These are phyloP conservation scores for Orobanche coerulescens DNA, from an alignment of 257 asterid species.

Conservation along the genomic window DNA sequence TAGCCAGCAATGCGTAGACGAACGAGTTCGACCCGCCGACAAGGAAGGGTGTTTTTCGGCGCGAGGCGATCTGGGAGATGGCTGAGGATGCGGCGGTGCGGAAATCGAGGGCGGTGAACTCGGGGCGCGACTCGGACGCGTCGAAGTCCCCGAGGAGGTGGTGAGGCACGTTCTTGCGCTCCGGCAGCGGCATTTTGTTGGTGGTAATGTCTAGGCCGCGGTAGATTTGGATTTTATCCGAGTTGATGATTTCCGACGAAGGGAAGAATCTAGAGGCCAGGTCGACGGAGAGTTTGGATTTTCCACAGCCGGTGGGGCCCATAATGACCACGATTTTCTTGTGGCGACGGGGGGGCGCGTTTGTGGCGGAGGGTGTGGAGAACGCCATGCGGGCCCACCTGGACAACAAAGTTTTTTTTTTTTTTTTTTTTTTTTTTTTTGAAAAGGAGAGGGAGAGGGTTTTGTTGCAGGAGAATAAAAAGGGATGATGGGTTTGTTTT, in stretches of 20 bases:
- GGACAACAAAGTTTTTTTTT: background rate
- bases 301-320: slow-evolving; percentile 87
- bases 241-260: slow-evolving; percentile 61
- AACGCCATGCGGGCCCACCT: slow-evolving; percentile 26
- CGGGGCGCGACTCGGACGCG: slow-evolving; percentile 43
- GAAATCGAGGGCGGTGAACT: slow-evolving; percentile 51
- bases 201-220: slow-evolving; percentile 57
- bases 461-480: no score
- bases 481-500: no score
- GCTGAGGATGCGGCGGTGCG: slow-evolving; percentile 27
- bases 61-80: slow-evolving; percentile 42
- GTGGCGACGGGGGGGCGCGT: slow-evolving; percentile 25
- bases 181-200: slow-evolving; percentile 49
- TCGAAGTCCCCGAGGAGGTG: slow-evolving; percentile 63
- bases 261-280: slow-evolving; percentile 56
- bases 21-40: slow-evolving; percentile 89
- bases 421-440: background rate
- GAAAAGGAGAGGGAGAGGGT: slow-evolving; percentile 18
- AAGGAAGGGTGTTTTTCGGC: slow-evolving; percentile 35
- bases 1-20: slow-evolving; percentile 46
- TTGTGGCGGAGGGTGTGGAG: slow-evolving; percentile 16
- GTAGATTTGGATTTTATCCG: slow-evolving; percentile 71
- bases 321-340: slow-evolving; percentile 48
- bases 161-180: slow-evolving; percentile 47
- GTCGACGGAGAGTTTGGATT: slow-evolving; percentile 67